Percentiles rank a stretch among this genome's conserved stretches.
Conservation (phyloP, 2,329 filamentous ascomycete species). For the Sphaceloma murrayae region DNA sequence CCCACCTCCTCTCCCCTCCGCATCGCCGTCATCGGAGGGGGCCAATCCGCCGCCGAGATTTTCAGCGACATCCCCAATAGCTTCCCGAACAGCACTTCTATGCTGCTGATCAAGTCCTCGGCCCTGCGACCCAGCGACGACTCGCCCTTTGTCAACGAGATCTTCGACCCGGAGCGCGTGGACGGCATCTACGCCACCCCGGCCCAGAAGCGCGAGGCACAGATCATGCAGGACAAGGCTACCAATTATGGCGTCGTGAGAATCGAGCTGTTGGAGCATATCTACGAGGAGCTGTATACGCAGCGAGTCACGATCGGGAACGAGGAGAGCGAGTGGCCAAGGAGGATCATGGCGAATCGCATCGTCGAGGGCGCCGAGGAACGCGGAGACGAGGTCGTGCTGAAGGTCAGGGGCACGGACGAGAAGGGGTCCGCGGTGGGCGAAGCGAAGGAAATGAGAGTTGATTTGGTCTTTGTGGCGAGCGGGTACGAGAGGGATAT, state of each 20-base stretch:
- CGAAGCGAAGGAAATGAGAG: constrained; percentile 55
- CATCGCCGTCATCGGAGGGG: constrained; percentile 77
- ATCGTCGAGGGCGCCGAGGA: constrained; percentile 56
- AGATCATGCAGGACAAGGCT: constrained; percentile 60
- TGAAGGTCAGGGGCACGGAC: constrained; percentile 47
- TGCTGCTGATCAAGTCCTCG: constrained; percentile 69
- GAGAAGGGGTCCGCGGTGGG: constrained; percentile 35
- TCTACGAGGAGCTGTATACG: constrained; percentile 81
- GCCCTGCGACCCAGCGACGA: constrained; percentile 88
- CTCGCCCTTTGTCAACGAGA: constrained; percentile 92
- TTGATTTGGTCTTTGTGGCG: constrained; percentile 74
- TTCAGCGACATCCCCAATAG: constrained; percentile 76
- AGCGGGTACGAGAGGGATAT: constrained; percentile 75
- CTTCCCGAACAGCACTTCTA: constrained; percentile 72
- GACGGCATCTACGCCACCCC: constrained; percentile 65
- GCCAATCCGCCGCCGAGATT: constrained; percentile 91
- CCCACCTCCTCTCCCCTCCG: constrained; percentile 51
- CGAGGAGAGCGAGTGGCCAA: constrained; percentile 67
- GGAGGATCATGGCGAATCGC: constrained; percentile 64
- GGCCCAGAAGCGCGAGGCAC: constrained; percentile 49
- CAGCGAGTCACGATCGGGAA: constrained; percentile 62
- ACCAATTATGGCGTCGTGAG: constrained; percentile 96
- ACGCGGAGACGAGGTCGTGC: constrained; percentile 43
- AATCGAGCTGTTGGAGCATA: constrained; percentile 75
- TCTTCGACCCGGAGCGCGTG: constrained; percentile 84